Percentiles rank a stretch among this genome's conserved stretches.
Evolutionary conservation across 805 yeast genomes (phyloP).

Genomic region (Saturnispora mendoncae): DNA sequence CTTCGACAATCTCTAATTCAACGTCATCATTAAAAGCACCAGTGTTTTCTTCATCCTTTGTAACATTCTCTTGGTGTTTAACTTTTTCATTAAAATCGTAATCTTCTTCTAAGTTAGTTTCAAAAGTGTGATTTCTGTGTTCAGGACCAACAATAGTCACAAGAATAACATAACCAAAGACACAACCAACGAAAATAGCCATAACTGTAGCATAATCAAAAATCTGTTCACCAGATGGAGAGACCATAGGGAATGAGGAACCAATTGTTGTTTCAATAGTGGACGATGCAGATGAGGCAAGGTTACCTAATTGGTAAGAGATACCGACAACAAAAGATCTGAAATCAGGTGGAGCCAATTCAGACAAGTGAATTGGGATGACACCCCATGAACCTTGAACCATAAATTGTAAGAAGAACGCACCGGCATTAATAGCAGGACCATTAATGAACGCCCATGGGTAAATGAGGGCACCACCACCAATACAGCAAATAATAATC

Average conservation of each 20-base stretch:
- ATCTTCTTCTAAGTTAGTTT: constrained; percentile 17
- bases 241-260: constrained; percentile 38
- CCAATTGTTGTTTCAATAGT: constrained; percentile 64
- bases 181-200: constrained; percentile 62
- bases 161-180: constrained; percentile 42
- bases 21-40: constrained; percentile 11
- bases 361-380: constrained; percentile 52
- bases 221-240: constrained; percentile 23
- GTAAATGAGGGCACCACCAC: constrained; percentile 54
- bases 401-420: constrained; percentile 50
- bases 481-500: constrained; percentile 41
- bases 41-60: constrained; percentile 8
- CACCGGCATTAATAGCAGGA: constrained; percentile 48
- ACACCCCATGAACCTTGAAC: constrained; percentile 71
- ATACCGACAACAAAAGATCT: constrained; percentile 56
- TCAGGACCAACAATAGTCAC: constrained; percentile 55
- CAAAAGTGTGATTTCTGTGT: constrained; percentile 28
- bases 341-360: constrained; percentile 53
- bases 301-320: constrained; percentile 60
- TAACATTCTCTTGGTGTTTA: constrained; percentile 12
- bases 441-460: constrained; percentile 49
- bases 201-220: constrained; percentile 52
- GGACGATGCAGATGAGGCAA: constrained; percentile 57
- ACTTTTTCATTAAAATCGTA: constrained; percentile 14
- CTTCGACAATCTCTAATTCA: not conserved